These are phyloP conservation scores for Eutypella sp. DNA, from an alignment of 2,329 filamentous ascomycete species.

Conservation along the genomic window DNA sequence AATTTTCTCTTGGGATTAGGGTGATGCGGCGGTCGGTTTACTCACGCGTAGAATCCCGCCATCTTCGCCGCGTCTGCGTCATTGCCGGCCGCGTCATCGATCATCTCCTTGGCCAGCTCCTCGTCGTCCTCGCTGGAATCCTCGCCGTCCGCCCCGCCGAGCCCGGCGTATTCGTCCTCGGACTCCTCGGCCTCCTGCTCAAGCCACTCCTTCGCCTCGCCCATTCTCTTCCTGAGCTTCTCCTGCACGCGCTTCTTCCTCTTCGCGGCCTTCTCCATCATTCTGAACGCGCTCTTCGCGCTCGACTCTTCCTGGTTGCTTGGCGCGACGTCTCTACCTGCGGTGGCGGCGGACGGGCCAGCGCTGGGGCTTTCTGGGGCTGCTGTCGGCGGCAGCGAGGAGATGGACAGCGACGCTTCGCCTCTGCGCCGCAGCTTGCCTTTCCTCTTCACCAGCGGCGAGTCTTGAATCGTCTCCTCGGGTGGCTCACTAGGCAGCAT, in stretches of 20 bases:
- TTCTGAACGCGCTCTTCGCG: constrained; percentile 53
- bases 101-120: constrained; percentile 74
- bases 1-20: not conserved
- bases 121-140: constrained; percentile 70
- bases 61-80: constrained; percentile 75
- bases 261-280: constrained; percentile 63
- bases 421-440: constrained; percentile 40
- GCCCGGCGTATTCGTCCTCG: constrained; percentile 93
- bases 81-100: constrained; percentile 76
- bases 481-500: constrained; percentile 37
- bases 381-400: constrained; percentile 42
- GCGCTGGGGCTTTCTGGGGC: constrained; percentile 12
- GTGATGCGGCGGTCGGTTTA: constrained; percentile 23
- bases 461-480: constrained; percentile 47
- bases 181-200: constrained; percentile 95
- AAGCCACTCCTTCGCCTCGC: constrained; percentile 79
- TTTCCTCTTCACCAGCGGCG: constrained; percentile 59
- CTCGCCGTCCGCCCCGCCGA: constrained; percentile 86
- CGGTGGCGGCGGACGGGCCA: constrained; percentile 34
- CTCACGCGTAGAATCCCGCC: constrained; percentile 85
- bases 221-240: constrained; percentile 77
- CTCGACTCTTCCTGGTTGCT: constrained; percentile 2
- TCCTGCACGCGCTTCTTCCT: constrained; percentile 47
- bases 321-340: constrained; percentile 36
- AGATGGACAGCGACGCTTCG: constrained; percentile 11